A percentile compares a stretch with the other conserved stretches of the same genome.
Evolutionary conservation across 257 asterid genomes (phyloP).

Genomic region (Catharanthus roseus): DNA sequence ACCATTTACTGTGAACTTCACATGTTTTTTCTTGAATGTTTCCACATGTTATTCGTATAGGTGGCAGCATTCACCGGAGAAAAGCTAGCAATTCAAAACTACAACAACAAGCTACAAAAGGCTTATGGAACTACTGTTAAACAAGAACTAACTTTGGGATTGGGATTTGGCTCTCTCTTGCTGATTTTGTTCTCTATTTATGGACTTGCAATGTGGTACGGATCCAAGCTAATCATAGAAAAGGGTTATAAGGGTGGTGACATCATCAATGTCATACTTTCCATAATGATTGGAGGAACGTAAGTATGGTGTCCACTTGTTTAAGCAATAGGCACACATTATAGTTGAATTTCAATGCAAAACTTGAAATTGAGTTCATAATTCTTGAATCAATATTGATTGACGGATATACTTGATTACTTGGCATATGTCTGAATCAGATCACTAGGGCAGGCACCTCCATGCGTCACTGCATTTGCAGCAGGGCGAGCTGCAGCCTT

Average conservation of each 20-base stretch:
- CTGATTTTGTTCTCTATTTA: slow-evolving; percentile 34
- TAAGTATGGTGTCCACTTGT: slow-evolving; percentile 21
- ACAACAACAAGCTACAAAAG: slow-evolving; percentile 33
- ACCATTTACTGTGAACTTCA: not conserved
- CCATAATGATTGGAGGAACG: slow-evolving; percentile 64
- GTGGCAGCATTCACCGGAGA: slow-evolving; percentile 73
- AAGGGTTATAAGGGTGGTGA: slow-evolving; percentile 47
- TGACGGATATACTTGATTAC: not conserved
- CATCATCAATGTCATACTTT: slow-evolving; percentile 42
- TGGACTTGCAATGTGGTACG: slow-evolving; percentile 63
- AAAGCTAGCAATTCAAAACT: slow-evolving; percentile 39
- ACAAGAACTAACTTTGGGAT: slow-evolving; percentile 55
- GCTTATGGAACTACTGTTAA: slow-evolving; percentile 38
- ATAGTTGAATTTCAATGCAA: not conserved
- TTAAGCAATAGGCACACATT: too few species aligned
- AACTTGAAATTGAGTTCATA: not conserved
- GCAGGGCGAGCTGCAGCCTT: slow-evolving; percentile 57
- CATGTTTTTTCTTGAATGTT: not conserved
- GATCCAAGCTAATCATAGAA: slow-evolving; percentile 40
- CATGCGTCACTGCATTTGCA: slow-evolving; percentile 52
- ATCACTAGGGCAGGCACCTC: slow-evolving; percentile 55
- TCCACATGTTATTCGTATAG: slow-evolving; percentile 17
- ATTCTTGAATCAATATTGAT: not conserved
- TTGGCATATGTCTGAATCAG: slow-evolving; percentile 24
- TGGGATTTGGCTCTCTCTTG: slow-evolving; percentile 43